Percentiles rank a stretch among this genome's conserved stretches.
phyloP scores from a whole-genome alignment of 768 basidiomycete genomes.

The Termitomyces sp. region DNA sequence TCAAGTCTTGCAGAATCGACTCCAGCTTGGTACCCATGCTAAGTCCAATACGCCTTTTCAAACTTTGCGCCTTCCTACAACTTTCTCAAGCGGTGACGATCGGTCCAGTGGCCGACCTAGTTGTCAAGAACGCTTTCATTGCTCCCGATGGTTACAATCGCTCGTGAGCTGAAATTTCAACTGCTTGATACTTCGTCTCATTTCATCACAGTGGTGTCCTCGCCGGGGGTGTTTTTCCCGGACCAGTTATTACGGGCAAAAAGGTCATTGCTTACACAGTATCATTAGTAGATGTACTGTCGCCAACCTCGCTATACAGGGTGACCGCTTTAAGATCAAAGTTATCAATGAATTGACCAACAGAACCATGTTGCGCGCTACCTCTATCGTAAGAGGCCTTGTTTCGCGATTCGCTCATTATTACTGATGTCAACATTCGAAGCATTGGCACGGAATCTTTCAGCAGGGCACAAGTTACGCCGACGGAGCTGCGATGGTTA shows the following conservation, averaged over 20 bases:
- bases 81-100: conserved; percentile 1
- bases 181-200: not conserved
- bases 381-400: not conserved
- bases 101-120: conserved; percentile 3
- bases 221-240: not conserved
- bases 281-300: not conserved
- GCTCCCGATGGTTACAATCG: conserved; percentile 3
- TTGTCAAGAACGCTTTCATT: conserved; percentile 2
- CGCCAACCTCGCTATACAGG: not conserved
- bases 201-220: not conserved
- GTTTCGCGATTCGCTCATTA: not conserved
- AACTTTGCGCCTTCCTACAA: not conserved
- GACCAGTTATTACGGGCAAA: conserved; percentile 1
- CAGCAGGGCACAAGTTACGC: conserved; percentile 3
- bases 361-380: conserved; percentile 1
- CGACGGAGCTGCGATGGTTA: conserved; percentile 1
- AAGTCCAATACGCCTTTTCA: not conserved
- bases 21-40: not conserved
- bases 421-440: not conserved
- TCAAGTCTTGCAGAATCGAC: not conserved
- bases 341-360: conserved; percentile 1
- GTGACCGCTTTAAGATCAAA: conserved; percentile 5
- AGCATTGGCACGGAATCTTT: conserved; percentile 6
- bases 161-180: not conserved
- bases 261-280: not conserved